Evolutionary conservation across 352 stramenopile species (phyloP), one percentile per base, ranked within the genome.

Genomic region (Phytophthora pinifolia): DNA sequence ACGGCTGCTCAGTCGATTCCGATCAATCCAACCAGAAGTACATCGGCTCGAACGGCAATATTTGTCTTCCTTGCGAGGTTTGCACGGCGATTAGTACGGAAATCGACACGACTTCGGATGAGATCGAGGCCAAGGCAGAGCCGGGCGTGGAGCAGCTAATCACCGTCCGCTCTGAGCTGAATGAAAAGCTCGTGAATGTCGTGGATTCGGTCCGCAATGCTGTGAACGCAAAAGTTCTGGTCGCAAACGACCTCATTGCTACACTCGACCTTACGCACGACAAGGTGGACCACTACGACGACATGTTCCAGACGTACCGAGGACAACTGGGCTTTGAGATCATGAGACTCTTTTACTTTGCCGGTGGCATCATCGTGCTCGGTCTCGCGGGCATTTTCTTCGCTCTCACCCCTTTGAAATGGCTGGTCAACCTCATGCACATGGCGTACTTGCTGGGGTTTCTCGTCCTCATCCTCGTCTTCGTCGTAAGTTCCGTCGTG

Each of bases 361-460:
- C 66, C 5, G 51, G 81, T 0, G 51, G 63, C 2, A 61, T 79
- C 20, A 62, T 89, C 34, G 63, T 25, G 22, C 31, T 86, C 7
- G 72, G 79, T 0, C 34, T 83, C n/a, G 39, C 84, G 5, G 79
- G 76, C 13, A 57, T 89, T n/a, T 48, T 87, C 33, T 84, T 85
- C 41, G 74, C 70, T 2, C 58, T 86, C 30, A 79, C 70, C 37
- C 64, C 70, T 9, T 31, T 76, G 35, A 83, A 84, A 25, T 62
- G 65, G 25, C 47, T 89, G 3, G 72, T 65, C n/a, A 79, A 83
- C 54, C 70, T 86, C 57, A 79, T 89, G 43, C 74, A 89, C 43
- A 36, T 89, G 36, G 75, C 74, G 12, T 89, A 85, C 60, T 54
- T 85, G 25, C 55, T 82, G 13, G 79, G 76, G 2, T 86, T 87